These are phyloP conservation scores for Botrytis aclada DNA, from an alignment of 2,329 filamentous ascomycete genomes.

Conservation along the genomic window DNA sequence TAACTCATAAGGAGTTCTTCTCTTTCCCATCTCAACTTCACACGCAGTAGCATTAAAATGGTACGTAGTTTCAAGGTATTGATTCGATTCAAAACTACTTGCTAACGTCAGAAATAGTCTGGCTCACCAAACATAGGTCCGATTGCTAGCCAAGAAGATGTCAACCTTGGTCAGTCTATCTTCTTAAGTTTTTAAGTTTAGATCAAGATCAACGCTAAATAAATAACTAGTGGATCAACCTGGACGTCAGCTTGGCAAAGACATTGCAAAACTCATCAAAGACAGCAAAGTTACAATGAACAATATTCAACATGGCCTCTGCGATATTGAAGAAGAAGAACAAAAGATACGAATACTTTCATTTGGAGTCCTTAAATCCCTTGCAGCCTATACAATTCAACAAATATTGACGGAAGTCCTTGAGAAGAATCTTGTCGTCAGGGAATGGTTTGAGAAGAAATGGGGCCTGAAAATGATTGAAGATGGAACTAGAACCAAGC, in stretches of 20 bases:
- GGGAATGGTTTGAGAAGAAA: background rate
- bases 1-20: too few relatives aligned
- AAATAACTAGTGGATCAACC: accelerated
- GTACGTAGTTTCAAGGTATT: accelerated
- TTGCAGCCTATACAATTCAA: accelerated
- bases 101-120: background rate
- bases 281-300: background rate
- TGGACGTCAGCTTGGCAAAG: background rate
- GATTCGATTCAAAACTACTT: accelerated
- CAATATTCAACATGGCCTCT: background rate
- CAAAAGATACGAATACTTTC: accelerated
- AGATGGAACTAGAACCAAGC: background rate
- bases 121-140: accelerated
- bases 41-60: accelerated
- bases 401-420: accelerated
- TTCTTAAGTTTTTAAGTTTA: accelerated
- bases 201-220: background rate
- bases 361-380: accelerated
- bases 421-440: background rate
- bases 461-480: background rate
- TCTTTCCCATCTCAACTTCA: background rate
- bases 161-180: background rate
- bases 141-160: accelerated
- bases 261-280: background rate
- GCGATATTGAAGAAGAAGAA: background rate